phyloP scores from a whole-genome alignment of 768 basidiomycete genomes.

The Leccinum aurantiacum region DNA sequence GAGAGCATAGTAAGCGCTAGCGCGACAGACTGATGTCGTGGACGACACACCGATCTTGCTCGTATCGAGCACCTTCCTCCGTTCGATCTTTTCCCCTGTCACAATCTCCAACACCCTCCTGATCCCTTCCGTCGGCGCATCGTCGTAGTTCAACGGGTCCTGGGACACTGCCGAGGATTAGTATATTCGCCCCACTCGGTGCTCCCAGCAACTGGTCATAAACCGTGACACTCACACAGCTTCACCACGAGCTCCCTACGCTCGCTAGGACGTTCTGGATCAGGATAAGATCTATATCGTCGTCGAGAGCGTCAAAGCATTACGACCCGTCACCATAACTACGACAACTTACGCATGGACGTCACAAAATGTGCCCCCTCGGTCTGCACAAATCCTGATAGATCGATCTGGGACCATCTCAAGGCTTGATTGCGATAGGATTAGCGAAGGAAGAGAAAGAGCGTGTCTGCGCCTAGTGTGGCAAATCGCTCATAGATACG shows the following conservation, averaged over 20 bases:
- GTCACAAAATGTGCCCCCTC: conserved; percentile 93
- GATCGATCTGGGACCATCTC: conserved; percentile 63
- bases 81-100: conserved; percentile 63
- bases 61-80: conserved; percentile 67
- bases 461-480: neutral
- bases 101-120: conserved; percentile 80
- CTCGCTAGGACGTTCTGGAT: conserved; percentile 57
- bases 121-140: conserved; percentile 95
- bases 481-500: neutral
- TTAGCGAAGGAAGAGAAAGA: neutral
- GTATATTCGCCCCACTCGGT: neutral
- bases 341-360: conserved; percentile 64
- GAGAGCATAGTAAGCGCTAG: neutral
- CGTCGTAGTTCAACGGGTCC: conserved; percentile 82
- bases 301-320: neutral
- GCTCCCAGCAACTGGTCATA: neutral
- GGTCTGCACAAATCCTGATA: conserved; percentile 81
- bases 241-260: conserved; percentile 88
- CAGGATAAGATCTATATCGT: conserved; percentile 63
- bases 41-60: conserved; percentile 68
- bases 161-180: conserved; percentile 65
- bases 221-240: conserved; percentile 51
- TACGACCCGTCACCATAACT: neutral
- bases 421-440: neutral
- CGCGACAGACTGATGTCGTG: no score